Conservation (phyloP, 345 rosid genomes). For the Combretum micranthum region DNA sequence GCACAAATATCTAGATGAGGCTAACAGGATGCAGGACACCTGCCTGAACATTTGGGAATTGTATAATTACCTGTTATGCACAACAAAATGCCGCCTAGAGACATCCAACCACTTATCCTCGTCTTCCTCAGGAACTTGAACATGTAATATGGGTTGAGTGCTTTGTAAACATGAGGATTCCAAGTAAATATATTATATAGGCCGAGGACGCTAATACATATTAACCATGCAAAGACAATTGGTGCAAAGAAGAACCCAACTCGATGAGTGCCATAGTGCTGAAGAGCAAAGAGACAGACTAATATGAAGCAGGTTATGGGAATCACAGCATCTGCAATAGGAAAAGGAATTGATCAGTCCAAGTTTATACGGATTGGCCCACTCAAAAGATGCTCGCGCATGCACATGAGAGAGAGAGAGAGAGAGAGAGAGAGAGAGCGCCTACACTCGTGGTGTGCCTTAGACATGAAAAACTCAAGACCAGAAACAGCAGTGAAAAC, state of each 20-base stretch:
- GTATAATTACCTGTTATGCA: constrained; percentile 15
- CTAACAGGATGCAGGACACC: background rate
- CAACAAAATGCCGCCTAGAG: constrained; percentile 19
- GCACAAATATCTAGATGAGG: background rate
- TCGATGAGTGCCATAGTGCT: constrained; percentile 18
- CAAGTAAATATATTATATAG: constrained; percentile 17
- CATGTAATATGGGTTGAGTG: constrained; percentile 18
- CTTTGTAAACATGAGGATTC: constrained; percentile 14
- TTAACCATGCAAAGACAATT: constrained; percentile 14
- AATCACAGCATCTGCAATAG: constrained; percentile 14
- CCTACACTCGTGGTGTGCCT: constrained; percentile 90
- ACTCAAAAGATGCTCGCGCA: background rate
- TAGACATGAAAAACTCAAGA: constrained; percentile 86
- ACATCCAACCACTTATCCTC: constrained; percentile 16
- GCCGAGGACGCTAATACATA: constrained; percentile 15
- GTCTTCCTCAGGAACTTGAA: constrained; percentile 18
- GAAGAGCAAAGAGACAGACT: constrained; percentile 17
- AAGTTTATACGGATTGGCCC: background rate
- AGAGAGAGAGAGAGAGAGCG: background rate
- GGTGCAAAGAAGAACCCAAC: constrained; percentile 21
- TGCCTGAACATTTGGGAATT: no score
- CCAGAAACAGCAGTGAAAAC: constrained; percentile 98
- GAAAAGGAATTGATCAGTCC: background rate
- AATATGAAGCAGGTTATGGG: constrained; percentile 17
- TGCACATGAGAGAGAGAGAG: background rate